Conservation (phyloP, 2,329 filamentous ascomycete species). For the Knufia fluminis region DNA sequence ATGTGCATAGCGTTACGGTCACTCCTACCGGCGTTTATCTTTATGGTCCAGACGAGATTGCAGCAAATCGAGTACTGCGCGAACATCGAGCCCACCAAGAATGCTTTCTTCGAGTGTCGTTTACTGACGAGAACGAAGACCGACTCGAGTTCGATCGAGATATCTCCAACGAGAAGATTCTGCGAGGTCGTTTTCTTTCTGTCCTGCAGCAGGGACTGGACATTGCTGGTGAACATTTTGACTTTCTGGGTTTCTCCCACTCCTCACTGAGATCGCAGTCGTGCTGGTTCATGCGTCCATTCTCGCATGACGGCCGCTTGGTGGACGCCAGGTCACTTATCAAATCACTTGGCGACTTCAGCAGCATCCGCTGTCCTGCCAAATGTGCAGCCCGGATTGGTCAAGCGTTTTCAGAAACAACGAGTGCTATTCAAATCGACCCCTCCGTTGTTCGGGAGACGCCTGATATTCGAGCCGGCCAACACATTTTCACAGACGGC, state of each 20-base stretch:
- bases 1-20: constrained; percentile 48
- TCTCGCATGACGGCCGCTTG: constrained; percentile 27
- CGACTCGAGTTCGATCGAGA: constrained; percentile 50
- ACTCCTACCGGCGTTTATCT: constrained; percentile 49
- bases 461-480: constrained; percentile 30
- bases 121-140: constrained; percentile 64
- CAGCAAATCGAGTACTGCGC: constrained; percentile 62
- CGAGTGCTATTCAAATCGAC: constrained; percentile 48
- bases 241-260: constrained; percentile 69
- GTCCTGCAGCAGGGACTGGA: constrained; percentile 52
- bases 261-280: constrained; percentile 65
- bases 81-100: constrained; percentile 52
- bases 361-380: constrained; percentile 43
- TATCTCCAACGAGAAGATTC: constrained; percentile 43
- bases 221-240: constrained; percentile 54
- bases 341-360: constrained; percentile 41
- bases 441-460: constrained; percentile 20
- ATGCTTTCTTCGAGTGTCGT: constrained; percentile 61
- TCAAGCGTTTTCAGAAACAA: constrained; percentile 66
- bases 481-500: constrained; percentile 66
- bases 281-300: constrained; percentile 55
- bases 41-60: constrained; percentile 47
- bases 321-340: constrained; percentile 35
- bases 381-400: constrained; percentile 52
- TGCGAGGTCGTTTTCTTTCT: constrained; percentile 49